Evolutionary conservation across 768 basidiomycete genomes (phyloP).

Genomic region (Rhodotorula diobovata): DNA sequence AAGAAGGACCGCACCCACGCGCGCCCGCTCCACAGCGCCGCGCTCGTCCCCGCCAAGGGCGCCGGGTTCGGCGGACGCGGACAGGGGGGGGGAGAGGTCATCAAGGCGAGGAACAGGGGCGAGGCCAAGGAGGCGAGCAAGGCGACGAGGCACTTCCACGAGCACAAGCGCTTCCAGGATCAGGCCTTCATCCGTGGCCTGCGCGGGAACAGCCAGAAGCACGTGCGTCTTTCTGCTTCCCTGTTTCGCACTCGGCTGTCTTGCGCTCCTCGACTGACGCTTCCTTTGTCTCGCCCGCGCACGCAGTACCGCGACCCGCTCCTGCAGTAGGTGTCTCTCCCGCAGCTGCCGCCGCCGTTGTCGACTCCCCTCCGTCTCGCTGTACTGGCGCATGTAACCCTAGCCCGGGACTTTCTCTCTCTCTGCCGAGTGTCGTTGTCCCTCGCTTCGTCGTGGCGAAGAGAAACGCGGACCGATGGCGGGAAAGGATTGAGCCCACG

Average conservation of each 20-base stretch:
- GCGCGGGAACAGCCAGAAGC: slow-evolving; percentile 80
- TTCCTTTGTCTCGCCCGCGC: too few relatives aligned
- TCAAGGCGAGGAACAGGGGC: slow-evolving; percentile 88
- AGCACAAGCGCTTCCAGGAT: slow-evolving; percentile 69
- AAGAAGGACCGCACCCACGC: slow-evolving; percentile 38
- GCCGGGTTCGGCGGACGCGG: slow-evolving; percentile 67
- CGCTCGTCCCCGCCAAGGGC: slow-evolving; percentile 72
- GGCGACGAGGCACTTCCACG: slow-evolving; percentile 76
- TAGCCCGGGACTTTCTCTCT: too few relatives aligned
- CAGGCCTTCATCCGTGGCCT: slow-evolving; percentile 80
- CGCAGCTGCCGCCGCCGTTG: background rate
- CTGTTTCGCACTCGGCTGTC: background rate
- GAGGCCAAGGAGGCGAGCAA: slow-evolving; percentile 89
- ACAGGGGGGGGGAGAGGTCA: slow-evolving; percentile 65
- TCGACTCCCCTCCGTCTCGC: too few relatives aligned
- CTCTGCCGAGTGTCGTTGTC: too few relatives aligned
- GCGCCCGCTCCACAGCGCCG: slow-evolving; percentile 54
- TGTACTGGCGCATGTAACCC: too few relatives aligned
- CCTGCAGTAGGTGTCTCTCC: slow-evolving; percentile 27
- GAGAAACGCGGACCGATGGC: too few relatives aligned
- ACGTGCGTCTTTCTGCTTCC: slow-evolving; percentile 45
- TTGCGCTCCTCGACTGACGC: slow-evolving; percentile 45
- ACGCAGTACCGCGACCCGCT: slow-evolving; percentile 32
- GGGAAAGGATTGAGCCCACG: too few relatives aligned
- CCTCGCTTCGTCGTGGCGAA: too few relatives aligned